Percentiles rank a stretch among this genome's conserved stretches.
Conservation (phyloP, 805 yeast genomes). For the Candida anglica region DNA sequence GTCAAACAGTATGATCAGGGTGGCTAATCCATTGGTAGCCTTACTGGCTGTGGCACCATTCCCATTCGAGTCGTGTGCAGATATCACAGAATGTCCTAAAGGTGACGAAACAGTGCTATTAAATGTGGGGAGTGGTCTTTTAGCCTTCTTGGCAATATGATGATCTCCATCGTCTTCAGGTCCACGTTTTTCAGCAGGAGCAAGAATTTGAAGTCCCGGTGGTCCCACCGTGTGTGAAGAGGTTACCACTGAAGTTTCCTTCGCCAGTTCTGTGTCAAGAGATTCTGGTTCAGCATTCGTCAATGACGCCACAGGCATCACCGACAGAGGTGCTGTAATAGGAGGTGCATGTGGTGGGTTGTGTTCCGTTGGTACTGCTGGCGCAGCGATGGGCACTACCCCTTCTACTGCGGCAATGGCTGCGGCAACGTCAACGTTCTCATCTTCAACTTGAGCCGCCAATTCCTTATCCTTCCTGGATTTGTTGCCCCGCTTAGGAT, state of each 20-base stretch:
- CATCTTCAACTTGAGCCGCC: too few relatives aligned
- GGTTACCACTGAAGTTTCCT: too few relatives aligned
- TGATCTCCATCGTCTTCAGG: not conserved
- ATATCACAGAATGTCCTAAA: conserved; percentile 1
- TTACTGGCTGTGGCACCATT: too few relatives aligned
- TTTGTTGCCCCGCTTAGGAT: conserved; percentile 30
- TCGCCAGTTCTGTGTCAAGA: too few relatives aligned
- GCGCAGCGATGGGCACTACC: not conserved
- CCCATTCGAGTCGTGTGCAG: not conserved
- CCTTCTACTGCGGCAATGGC: not conserved
- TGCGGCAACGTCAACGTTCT: conserved; percentile 7
- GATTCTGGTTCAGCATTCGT: too few relatives aligned
- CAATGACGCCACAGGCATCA: too few relatives aligned
- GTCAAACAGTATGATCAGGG: too few relatives aligned
- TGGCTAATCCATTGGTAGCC: not conserved
- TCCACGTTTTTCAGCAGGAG: not conserved
- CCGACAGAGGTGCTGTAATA: too few relatives aligned
- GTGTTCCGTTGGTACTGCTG: not conserved
- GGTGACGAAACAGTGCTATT: conserved; percentile 1
- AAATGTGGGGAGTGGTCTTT: not conserved
- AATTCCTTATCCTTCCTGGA: conserved; percentile 20
- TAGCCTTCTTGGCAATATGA: not conserved
- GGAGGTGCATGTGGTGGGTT: too few relatives aligned
- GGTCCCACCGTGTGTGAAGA: too few relatives aligned
- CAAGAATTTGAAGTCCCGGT: too few relatives aligned